Evolutionary conservation across 768 basidiomycete genomes (phyloP), one percentile per base, ranked within the genome.

Genomic region (Melanogaster broomeanus): DNA sequence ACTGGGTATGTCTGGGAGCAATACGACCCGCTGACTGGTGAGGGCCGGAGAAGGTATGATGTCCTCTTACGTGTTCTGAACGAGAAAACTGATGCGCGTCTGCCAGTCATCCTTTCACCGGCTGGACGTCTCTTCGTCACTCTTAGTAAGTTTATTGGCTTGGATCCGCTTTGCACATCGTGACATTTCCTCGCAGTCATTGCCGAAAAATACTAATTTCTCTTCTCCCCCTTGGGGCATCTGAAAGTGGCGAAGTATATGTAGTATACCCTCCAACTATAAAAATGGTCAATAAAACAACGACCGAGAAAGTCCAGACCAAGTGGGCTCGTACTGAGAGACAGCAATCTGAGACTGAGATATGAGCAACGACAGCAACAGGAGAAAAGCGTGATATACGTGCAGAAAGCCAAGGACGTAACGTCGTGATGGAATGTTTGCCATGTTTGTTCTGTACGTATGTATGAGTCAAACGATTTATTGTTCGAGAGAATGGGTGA

Each of bases 1-100:
- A 97, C 94, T 4, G 94, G 93, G 4, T 96, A 93, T 65, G 92
- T 93, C 15, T 98, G 95, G 95, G 95, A 98, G 70, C 96, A 98
- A 69, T 98, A 98, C 66, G 88, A 98, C 67, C 75, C 93, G 1
- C 67, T 76, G 4, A 90, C 83, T 15, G 95, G 95, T 16, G 81
- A 92, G 65, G 95, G 95, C 2, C 78, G 78, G 65, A 72, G 95
- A 74, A 96, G 92, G 90, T 88, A 54, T n/a, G 76, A 60, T 42
- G 34, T 19, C 18, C 34, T 48, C 37, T 16, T n/a, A 24, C n/a
- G 54, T 50, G n/a, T 34, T 31, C 38, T 41, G 45, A 18, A 6
- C 43, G 45, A 30, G 21, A 57, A 13, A n/a, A 34, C 25, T 62
- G 31, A 55, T 41, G 19, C 42, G 50, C 45, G 16, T 37, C 24